Evolutionary conservation across 331 rosid genomes (phyloP).

Genomic region (Arachis monticola): DNA sequence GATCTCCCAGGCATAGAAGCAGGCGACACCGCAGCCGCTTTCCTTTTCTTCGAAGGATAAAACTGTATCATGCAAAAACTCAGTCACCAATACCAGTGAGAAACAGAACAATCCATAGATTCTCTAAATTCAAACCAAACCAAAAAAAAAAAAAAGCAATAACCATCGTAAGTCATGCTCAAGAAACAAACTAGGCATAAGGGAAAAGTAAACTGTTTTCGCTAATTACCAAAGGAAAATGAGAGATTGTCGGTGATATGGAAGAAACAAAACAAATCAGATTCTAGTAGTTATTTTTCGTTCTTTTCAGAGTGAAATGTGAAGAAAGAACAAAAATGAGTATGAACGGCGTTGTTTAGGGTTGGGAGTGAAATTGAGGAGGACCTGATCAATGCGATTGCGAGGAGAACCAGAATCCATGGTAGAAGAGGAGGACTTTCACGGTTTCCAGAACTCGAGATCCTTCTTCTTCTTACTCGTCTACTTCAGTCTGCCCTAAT

Average conservation of each 20-base stretch:
- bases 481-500: constrained; percentile 9
- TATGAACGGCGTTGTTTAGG: constrained; percentile 33
- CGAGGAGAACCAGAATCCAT: constrained; percentile 81
- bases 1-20: constrained; percentile 52
- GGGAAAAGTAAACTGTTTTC: too few species aligned
- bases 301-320: not conserved
- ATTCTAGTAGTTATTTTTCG: not conserved
- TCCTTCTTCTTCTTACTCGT: constrained; percentile 6
- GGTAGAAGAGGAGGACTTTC: constrained; percentile 33
- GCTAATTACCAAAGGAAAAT: too few species aligned
- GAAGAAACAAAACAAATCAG: not conserved
- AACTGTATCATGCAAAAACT: constrained; percentile 49
- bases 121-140: not conserved
- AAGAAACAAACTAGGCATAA: not conserved
- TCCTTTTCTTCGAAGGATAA: constrained; percentile 82
- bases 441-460: constrained; percentile 29
- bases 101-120: constrained; percentile 8
- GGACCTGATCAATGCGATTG: constrained; percentile 80
- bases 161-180: not conserved
- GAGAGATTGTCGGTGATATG: not conserved
- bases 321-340: not conserved
- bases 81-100: not conserved
- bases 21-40: constrained; percentile 69
- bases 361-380: constrained; percentile 6
- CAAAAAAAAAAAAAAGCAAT: constrained; percentile 4